Conservation (phyloP, 805 yeast species). For the Schizosaccharomyces lindneri region DNA sequence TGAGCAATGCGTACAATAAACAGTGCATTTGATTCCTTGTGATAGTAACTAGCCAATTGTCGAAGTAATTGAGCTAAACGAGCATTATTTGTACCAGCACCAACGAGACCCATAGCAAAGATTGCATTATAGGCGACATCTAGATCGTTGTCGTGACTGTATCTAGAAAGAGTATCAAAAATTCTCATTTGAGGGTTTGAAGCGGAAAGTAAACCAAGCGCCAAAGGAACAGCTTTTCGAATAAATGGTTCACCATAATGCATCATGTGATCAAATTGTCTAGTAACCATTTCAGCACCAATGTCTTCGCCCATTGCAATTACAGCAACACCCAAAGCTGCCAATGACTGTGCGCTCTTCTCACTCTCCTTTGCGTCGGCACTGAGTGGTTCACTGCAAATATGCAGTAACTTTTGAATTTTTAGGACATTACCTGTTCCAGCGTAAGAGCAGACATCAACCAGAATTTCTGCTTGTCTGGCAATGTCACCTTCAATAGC, state of each 20-base stretch:
- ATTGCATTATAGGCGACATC: conserved; percentile 89
- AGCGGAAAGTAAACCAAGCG: conserved; percentile 87
- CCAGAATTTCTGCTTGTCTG: conserved; percentile 65
- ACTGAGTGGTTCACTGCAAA: conserved; percentile 24
- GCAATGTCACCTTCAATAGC: conserved; percentile 91
- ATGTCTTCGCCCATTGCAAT: conserved; percentile 95
- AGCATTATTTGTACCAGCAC: conserved; percentile 97
- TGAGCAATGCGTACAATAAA: conserved; percentile 88
- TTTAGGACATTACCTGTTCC: conserved; percentile 95
- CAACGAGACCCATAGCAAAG: conserved; percentile 90
- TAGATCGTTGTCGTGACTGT: conserved; percentile 83
- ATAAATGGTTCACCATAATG: conserved; percentile 86
- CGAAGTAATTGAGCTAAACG: conserved; percentile 86
- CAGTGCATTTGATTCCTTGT: conserved; percentile 68
- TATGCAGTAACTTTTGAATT: conserved; percentile 68
- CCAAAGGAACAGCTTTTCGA: conserved; percentile 84
- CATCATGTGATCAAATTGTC: conserved; percentile 93
- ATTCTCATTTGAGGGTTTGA: conserved; percentile 93
- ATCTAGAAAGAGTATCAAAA: conserved; percentile 83
- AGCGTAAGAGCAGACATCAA: conserved; percentile 81
- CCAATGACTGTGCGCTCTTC: conserved; percentile 39
- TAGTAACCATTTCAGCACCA: conserved; percentile 89
- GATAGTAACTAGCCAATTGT: conserved; percentile 81
- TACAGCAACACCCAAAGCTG: conserved; percentile 81
- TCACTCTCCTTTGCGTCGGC: conserved; percentile 17